Evolutionary conservation across 1,284 basidiomycete species (phyloP), one percentile per base, ranked within the genome.

Genomic region (Vanrija humicola): DNA sequence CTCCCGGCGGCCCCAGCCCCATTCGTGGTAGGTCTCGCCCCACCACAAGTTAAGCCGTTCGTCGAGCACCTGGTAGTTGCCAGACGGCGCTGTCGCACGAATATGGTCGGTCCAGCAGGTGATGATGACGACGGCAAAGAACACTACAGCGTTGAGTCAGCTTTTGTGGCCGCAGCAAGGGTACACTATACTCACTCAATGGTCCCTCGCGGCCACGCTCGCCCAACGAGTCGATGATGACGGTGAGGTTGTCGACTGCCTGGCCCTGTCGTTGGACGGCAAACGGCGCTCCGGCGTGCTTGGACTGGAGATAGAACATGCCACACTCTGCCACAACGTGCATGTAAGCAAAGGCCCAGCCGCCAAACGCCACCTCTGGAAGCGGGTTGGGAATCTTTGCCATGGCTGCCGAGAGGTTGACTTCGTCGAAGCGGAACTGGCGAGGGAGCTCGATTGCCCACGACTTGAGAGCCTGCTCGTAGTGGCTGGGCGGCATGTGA

Each of bases 301-400:
- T 61, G 21, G 73, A 74, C 58, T 79, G 75, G 44, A 79, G 68
- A 55, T 79, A 75, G 56, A 79, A 78, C 70, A 78, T 78, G 40
- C 76, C 75, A 48, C 77, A 77, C 56, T 79, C 78, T 18, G 78
- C 78, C 6, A 78, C 57, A 6, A 72, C 66, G 64, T 79, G 78
- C 76, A 79, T 79, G 66, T 77, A 73, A 1, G 75, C 74, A 62
- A 76, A 79, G 52, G 75, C 66, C 69, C 75, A 77, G 6, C 77
- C 78, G 7, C 66, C 66, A 29, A 69, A 61, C 10, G 68, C 64
- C 16, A 65, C 63, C 19, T 66, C 65, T 12, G 70, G 63, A 4
- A 75, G 63, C 10, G 73, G 64, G 7, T 69, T 71, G 10, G 56
- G 46, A 21, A 78, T 62, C 53, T 70, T 68, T 49, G 59, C 58